Conservation (phyloP, 2,329 filamentous ascomycete species). For the Dendrostoma leiphaemia region DNA sequence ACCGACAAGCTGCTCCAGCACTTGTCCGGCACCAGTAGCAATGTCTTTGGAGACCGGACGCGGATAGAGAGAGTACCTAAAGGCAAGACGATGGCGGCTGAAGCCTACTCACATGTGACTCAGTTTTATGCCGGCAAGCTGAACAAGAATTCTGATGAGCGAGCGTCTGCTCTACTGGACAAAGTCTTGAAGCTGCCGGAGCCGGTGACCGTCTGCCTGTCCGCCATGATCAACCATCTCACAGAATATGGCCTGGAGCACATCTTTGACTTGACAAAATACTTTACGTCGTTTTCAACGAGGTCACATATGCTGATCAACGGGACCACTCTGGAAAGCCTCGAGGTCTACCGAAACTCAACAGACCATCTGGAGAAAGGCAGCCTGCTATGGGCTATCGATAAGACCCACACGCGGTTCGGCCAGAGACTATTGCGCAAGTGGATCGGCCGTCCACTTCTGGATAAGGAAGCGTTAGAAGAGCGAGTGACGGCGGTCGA, state of each 20-base stretch:
- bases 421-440: slow-evolving; percentile 85
- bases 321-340: slow-evolving; percentile 87
- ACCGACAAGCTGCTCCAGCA: slow-evolving; percentile 92
- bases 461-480: slow-evolving; percentile 73
- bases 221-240: slow-evolving; percentile 93
- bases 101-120: slow-evolving; percentile 85
- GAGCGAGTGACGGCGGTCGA: slow-evolving; percentile 81
- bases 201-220: slow-evolving; percentile 85
- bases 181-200: slow-evolving; percentile 84
- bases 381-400: slow-evolving; percentile 91
- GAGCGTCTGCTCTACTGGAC: slow-evolving; percentile 69
- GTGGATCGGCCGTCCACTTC: slow-evolving; percentile 89
- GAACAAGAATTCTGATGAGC: slow-evolving; percentile 58
- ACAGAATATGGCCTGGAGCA: slow-evolving; percentile 91
- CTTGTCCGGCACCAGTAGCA: slow-evolving; percentile 83
- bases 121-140: slow-evolving; percentile 89
- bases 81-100: slow-evolving; percentile 76
- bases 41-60: slow-evolving; percentile 87
- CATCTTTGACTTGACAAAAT: slow-evolving; percentile 93
- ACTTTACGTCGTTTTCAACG: slow-evolving; percentile 94
- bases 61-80: slow-evolving; percentile 78
- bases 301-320: slow-evolving; percentile 94
- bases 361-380: slow-evolving; percentile 84
- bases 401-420: slow-evolving; percentile 88
- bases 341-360: slow-evolving; percentile 94